Conservation (phyloP, 2,329 filamentous ascomycete species). For the Diaporthe velutina region DNA sequence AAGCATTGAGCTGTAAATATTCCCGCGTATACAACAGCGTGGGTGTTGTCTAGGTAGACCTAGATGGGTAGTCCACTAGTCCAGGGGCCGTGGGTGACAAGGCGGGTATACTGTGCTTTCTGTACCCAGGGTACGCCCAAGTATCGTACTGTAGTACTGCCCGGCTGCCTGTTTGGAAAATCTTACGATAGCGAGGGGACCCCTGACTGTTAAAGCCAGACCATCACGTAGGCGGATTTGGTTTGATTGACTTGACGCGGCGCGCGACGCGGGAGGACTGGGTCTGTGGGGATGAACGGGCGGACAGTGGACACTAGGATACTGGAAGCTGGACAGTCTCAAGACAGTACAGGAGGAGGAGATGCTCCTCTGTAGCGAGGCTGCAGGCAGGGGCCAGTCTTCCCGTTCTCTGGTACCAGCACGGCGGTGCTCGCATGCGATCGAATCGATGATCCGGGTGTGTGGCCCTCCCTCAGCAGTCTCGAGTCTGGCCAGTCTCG, state of each 20-base stretch:
- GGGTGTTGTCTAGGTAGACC: neutral
- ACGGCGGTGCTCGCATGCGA: conserved; percentile 26
- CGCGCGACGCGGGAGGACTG: conserved; percentile 27
- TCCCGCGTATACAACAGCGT: neutral
- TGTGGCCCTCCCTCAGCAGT: neutral
- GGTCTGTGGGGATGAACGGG: conserved; percentile 26
- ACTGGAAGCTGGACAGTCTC: neutral
- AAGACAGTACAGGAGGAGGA: neutral
- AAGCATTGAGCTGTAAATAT: conserved; percentile 14
- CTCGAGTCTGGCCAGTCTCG: conserved; percentile 13
- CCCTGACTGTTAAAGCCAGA: conserved; percentile 12
- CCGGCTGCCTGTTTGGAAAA: conserved; percentile 30
- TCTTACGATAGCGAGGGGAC: conserved; percentile 26
- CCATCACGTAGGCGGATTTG: conserved; percentile 9
- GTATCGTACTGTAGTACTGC: neutral
- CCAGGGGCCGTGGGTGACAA: conserved; percentile 5
- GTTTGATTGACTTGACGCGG: conserved; percentile 31
- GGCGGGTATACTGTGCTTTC: neutral
- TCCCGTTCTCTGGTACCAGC: conserved; percentile 15
- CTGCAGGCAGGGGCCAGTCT: conserved; percentile 12
- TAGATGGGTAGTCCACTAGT: neutral
- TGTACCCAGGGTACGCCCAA: neutral
- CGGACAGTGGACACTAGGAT: neutral
- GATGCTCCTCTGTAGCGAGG: conserved; percentile 4
- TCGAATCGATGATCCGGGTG: conserved; percentile 25